Base-by-base conservation (phyloP, 169 alveolate species). In the Plasmodium malariae region DNA sequence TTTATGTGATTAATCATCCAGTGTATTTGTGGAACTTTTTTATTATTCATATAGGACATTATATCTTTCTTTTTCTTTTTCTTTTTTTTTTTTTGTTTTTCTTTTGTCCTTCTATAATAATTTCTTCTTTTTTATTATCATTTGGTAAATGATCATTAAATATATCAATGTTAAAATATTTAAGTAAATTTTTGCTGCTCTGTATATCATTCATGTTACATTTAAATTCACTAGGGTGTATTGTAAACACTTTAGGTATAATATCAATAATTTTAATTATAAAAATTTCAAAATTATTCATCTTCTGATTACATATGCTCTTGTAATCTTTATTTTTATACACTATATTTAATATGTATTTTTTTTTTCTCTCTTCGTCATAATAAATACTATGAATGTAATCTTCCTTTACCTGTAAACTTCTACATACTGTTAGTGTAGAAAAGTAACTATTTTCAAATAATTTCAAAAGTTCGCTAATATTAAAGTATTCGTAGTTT, bases 231-330 rank as follows among this genome's bases (percentile, higher is more conserved):
- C 90, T 80, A 4, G 67, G 30, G 0, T 60, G 49, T 80, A 80
- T 80, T 67, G 63, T 72, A 80, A 80, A 80, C 36, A 65, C 36
- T 65, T 80, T 80, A 11, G 90, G 90, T 65, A 80, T 48, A 19
- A 80, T 30, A 71, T 80, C 90, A 67, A 80, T 80, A n/a, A 80
- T 51, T 65, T 80, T 80, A 14, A 80, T 65, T 32, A 80, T 80
- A 45, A 80, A 80, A 65, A 80, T 80, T 80, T 80, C 90, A 67
- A 65, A 80, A 80, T 80, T 80, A 51, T 80, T 80, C 90, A 80
- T 80, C 49, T 80, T 80, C n/a, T 80, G 90, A 55, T 80, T 80
- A 28, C 69, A 51, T 59, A 80, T 67, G 51, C 85, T 80, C 51
- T 63, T 48, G 28, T 80, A 80, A 80, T 80, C 48, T 49, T 80